Evolutionary conservation across 1,284 basidiomycete genomes (phyloP), one percentile per base, ranked within the genome.

Genomic region (Kwoniella shivajii): DNA sequence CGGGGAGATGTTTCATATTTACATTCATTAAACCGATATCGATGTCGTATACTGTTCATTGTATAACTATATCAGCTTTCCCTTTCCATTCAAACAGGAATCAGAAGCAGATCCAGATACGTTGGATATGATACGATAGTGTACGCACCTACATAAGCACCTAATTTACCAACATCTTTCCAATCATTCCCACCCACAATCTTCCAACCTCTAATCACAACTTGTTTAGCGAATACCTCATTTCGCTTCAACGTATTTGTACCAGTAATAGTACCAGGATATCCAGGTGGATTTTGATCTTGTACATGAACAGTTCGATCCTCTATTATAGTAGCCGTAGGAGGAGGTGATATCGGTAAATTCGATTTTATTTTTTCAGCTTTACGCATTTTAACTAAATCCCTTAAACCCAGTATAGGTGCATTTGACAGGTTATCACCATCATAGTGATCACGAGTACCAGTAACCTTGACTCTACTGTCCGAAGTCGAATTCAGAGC

Each of bases 31-130:
- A 46, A 1, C 51, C 26, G 24, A 76, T 72, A 27, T 68, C 65
- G n/a, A 76, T 72, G n/a, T 76, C 72, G 51, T 74, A 76, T 4
- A 76, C 74, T 75, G n/a, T n/a, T n/a, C n/a, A n/a, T n/a, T n/a
- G n/a, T n/a, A n/a, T n/a, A n/a, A 54, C 45, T 18, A 45, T 14
- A 3, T 30, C n/a, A n/a, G 11, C n/a, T n/a, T 11, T 11, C 37
- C 37, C 10, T 38, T 38, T 38, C 10, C 37, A n/a, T n/a, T n/a
- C n/a, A n/a, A n/a, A n/a, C n/a, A n/a, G 14, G n/a, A 26, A 6
- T 34, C 11, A 37, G 26, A 18, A 14, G n/a, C 42, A 30, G 22
- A 20, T 18, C 44, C 20, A 54, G 27, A 29, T 5, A 27, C 10
- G 7, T 14, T 27, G 44, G 7, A 29, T 27, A 26, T 9, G 7